Evolutionary conservation across 163 green algal genomes (phyloP), one percentile per base, ranked within the genome.

Genomic region (Smithsoniella earleae): DNA sequence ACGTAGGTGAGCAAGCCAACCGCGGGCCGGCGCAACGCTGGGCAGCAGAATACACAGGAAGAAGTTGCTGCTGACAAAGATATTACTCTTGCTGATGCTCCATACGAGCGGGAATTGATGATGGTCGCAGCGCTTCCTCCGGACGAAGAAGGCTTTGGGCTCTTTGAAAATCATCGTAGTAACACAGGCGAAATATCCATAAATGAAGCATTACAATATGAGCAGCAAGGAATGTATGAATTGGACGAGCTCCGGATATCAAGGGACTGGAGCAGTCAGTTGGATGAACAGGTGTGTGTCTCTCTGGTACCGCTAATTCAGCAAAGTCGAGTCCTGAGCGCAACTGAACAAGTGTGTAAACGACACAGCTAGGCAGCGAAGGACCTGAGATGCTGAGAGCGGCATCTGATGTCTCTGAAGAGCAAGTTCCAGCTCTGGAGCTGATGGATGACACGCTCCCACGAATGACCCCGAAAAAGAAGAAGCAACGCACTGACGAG

Each of bases 1-100:
- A 54, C 16, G 43, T 18, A 6, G 49, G 31, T 64, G 49, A 64
- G 6, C 49, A 64, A 1, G 49, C 25, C 13, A 1, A 25, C 49
- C 8, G 49, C 8, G 6, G 49, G 49, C 8, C 49, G 16, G 49
- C 16, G 43, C 43, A 64, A 64, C 8, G 49, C n/a, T n/a, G n/a
- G n/a, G n/a, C n/a, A 27, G 33, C 49, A 64, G 49, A 64, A 18
- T 64, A 64, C 31, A 64, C 49, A 64, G 49, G 16, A 54, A 54
- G 18, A 18, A 54, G 33, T 36, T 36, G 16, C 6, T 18, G 49
- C 49, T 27, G 33, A 64, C 8, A 8, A 10, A 6, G 49, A 25
- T 64, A 36, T 64, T 1, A 27, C 49, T 8, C 31, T 36, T 64
- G 49, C 33, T 6, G 33, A 25, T 10, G 13, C 33, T 25, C 44